These are phyloP conservation scores for Chlorencoelia australis DNA, from an alignment of 2,329 filamentous ascomycete species.

Conservation along the genomic window DNA sequence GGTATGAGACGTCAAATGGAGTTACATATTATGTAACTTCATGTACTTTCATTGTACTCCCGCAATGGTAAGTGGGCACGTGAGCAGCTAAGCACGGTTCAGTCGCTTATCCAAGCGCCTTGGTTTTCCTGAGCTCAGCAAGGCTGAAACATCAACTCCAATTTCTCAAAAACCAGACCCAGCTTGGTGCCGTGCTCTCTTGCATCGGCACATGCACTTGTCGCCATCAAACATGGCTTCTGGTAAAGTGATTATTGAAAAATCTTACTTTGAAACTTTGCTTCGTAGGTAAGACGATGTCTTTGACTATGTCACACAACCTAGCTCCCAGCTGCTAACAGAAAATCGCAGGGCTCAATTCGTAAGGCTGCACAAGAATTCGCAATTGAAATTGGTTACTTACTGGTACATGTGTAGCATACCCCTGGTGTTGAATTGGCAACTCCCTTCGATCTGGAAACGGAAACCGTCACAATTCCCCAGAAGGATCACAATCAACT, in stretches of 20 bases:
- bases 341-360: conserved; percentile 38
- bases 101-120: too few relatives aligned
- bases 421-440: conserved; percentile 28
- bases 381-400: neutral
- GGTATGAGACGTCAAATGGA: too few relatives aligned
- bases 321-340: conserved; percentile 11
- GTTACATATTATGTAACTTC: too few relatives aligned
- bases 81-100: too few relatives aligned
- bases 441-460: conserved; percentile 26
- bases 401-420: conserved; percentile 27
- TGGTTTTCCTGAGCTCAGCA: too few relatives aligned
- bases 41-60: too few relatives aligned
- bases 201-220: too few relatives aligned
- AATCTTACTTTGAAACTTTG: conserved; percentile 50
- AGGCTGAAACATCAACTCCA: too few relatives aligned
- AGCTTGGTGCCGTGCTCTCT: too few relatives aligned
- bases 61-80: too few relatives aligned
- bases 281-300: conserved; percentile 43
- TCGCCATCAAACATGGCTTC: conserved; percentile 19
- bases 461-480: conserved; percentile 42
- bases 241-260: conserved; percentile 45
- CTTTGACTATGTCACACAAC: neutral
- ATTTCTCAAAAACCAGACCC: too few relatives aligned
- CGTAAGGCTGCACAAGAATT: conserved; percentile 27
- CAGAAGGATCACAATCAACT: conserved; percentile 52